A percentile compares a stretch with the other conserved stretches of the same genome.
These are phyloP conservation scores for Arthroderma sp. DNA, from an alignment of 2,329 filamentous ascomycete genomes.

Conservation along the genomic window DNA sequence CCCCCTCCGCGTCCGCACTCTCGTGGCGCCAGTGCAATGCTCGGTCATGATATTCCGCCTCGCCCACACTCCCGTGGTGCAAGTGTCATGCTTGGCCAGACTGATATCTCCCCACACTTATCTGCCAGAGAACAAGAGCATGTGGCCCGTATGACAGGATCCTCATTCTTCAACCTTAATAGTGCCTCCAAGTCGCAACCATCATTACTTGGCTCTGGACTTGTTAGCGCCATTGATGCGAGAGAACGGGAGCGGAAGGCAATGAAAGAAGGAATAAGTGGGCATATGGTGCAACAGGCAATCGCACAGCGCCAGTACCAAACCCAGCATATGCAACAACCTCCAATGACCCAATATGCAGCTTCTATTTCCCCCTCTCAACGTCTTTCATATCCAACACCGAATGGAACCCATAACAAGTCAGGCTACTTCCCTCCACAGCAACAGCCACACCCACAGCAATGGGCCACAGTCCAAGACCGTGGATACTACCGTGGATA, in stretches of 20 bases:
- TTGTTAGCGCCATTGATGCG: conserved; percentile 67
- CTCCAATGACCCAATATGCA: neutral
- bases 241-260: conserved; percentile 65
- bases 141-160: conserved; percentile 67
- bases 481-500: no score
- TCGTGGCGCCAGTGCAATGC: conserved; percentile 41
- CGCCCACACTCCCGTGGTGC: conserved; percentile 49
- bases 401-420: neutral
- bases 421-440: neutral
- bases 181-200: conserved; percentile 35
- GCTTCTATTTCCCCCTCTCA: neutral
- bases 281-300: conserved; percentile 58
- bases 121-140: conserved; percentile 81
- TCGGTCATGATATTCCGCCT: conserved; percentile 31
- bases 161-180: conserved; percentile 58
- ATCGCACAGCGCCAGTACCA: conserved; percentile 55
- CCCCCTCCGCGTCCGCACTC: conserved; percentile 43
- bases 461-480: neutral
- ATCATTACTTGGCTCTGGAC: conserved; percentile 40
- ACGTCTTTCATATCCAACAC: neutral
- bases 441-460: neutral
- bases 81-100: conserved; percentile 35
- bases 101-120: conserved; percentile 47
- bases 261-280: conserved; percentile 55
- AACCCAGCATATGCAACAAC: conserved; percentile 16